Evolutionary conservation across 2,329 filamentous ascomycete genomes (phyloP).

Genomic region (Phaeosphaeriaceae sp.): DNA sequence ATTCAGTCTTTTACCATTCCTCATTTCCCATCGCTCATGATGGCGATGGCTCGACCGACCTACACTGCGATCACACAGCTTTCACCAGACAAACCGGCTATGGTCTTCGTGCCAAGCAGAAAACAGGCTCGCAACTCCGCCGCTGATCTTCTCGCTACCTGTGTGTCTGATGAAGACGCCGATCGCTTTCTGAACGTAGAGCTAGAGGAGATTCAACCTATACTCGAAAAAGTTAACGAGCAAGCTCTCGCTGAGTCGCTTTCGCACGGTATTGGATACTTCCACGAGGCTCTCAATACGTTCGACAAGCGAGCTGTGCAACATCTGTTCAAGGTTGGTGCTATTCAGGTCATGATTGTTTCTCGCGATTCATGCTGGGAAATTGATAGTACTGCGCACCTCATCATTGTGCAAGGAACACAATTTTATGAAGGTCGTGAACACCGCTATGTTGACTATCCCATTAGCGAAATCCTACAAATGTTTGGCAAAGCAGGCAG

Average conservation of each 20-base stretch:
- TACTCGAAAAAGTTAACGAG: constrained; percentile 85
- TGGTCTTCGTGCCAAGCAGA: constrained; percentile 89
- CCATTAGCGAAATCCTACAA: constrained; percentile 89
- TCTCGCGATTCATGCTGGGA: constrained; percentile 97
- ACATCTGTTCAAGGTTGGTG: constrained; percentile 86
- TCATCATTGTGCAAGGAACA: constrained; percentile 96
- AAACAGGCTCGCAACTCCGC: constrained; percentile 92
- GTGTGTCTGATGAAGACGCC: constrained; percentile 86
- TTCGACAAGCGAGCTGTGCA: constrained; percentile 94
- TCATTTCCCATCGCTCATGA: constrained; percentile 97
- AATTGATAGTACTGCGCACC: constrained; percentile 82
- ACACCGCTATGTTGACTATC: constrained; percentile 96
- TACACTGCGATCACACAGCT: constrained; percentile 88
- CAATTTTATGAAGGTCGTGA: constrained; percentile 97
- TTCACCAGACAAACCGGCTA: constrained; percentile 84
- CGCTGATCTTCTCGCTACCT: constrained; percentile 85
- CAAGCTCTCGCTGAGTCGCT: constrained; percentile 86
- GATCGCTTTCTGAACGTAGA: constrained; percentile 91
- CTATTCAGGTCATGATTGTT: constrained; percentile 82
- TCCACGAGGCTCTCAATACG: constrained; percentile 87
- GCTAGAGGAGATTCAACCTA: constrained; percentile 77
- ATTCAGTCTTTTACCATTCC: constrained; percentile 95
- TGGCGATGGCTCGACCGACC: constrained; percentile 95
- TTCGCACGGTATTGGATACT: constrained; percentile 94
- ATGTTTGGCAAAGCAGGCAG: constrained; percentile 96